Evolutionary conservation across 768 basidiomycete genomes (phyloP).

Genomic region (Cyathus striatus): DNA sequence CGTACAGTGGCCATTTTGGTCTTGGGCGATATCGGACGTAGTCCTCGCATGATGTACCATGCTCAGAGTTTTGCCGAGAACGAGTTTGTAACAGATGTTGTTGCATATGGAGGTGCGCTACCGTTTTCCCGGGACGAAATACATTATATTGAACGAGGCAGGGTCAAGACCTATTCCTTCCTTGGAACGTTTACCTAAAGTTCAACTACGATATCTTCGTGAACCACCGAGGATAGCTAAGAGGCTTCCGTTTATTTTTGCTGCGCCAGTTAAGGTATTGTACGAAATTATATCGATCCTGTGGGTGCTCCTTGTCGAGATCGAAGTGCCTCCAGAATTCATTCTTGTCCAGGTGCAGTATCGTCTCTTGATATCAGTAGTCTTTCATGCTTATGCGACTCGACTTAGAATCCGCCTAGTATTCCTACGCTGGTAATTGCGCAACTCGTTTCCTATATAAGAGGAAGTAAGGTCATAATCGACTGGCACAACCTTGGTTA

Average conservation of each 20-base stretch:
- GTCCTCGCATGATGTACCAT: constrained; percentile 99
- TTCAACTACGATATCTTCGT: constrained; percentile 64
- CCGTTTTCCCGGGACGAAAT: not conserved
- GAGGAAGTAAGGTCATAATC: constrained; percentile 85
- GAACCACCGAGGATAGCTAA: constrained; percentile 53
- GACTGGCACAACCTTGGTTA: constrained; percentile 99
- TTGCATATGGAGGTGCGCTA: constrained; percentile 78
- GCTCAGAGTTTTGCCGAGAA: constrained; percentile 85
- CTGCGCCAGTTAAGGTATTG: constrained; percentile 77
- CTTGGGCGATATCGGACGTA: constrained; percentile 92
- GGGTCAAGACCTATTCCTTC: constrained; percentile 77
- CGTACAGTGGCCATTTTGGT: constrained; percentile 88
- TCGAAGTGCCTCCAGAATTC: constrained; percentile 70
- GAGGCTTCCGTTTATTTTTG: constrained; percentile 58
- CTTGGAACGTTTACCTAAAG: constrained; percentile 58
- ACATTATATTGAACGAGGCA: constrained; percentile 27
- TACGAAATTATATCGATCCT: constrained; percentile 66
- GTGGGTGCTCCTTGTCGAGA: constrained; percentile 50
- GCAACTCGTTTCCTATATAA: constrained; percentile 61
- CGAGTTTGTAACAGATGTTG: constrained; percentile 70
- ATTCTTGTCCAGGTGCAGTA: constrained; percentile 90
- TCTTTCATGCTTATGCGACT: not conserved
- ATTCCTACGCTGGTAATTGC: constrained; percentile 91
- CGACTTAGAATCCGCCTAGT: constrained; percentile 84
- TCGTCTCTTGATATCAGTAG: constrained; percentile 13